Evolutionary conservation across 352 stramenopile species (phyloP).

Genomic region (Globisporangium rhizosaccharum): DNA sequence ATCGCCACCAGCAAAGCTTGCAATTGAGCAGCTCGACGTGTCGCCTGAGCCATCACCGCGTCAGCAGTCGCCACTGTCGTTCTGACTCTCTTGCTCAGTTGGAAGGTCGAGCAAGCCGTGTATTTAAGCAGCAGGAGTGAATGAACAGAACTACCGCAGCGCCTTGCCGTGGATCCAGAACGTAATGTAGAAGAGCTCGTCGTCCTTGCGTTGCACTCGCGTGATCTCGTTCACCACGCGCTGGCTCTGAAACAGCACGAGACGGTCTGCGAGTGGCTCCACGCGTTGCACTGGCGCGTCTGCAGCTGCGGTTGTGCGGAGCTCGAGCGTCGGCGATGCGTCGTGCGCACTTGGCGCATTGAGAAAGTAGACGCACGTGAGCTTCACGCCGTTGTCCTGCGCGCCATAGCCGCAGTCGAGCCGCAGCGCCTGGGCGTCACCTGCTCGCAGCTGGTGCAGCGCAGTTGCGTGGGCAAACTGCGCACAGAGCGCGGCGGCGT

Average conservation of each 20-base stretch:
- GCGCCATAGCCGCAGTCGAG: conserved; percentile 63
- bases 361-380: conserved; percentile 75
- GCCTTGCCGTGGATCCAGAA: conserved; percentile 82
- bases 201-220: background rate
- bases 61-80: too few relatives aligned
- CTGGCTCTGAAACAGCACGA: conserved; percentile 70
- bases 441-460: conserved; percentile 35
- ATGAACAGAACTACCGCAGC: conserved; percentile 8
- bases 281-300: conserved; percentile 33
- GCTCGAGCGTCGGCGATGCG: conserved; percentile 17
- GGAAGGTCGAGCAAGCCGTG: background rate
- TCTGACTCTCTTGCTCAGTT: too few relatives aligned
- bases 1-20: background rate
- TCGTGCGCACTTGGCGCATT: conserved; percentile 17
- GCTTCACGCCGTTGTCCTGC: conserved; percentile 74
- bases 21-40: background rate
- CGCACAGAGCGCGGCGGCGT: conserved; percentile 42
- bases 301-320: conserved; percentile 27
- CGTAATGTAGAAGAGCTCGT: conserved; percentile 57
- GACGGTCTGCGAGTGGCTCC: conserved; percentile 30
- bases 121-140: conserved; percentile 13
- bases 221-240: conserved; percentile 67
- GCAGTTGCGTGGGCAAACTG: conserved; percentile 65
- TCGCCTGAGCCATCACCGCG: background rate
- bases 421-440: conserved; percentile 46